A percentile compares a stretch with the other conserved stretches of the same genome.
Conservation (phyloP, 441 rosid genomes). For the Capsella rubella region DNA sequence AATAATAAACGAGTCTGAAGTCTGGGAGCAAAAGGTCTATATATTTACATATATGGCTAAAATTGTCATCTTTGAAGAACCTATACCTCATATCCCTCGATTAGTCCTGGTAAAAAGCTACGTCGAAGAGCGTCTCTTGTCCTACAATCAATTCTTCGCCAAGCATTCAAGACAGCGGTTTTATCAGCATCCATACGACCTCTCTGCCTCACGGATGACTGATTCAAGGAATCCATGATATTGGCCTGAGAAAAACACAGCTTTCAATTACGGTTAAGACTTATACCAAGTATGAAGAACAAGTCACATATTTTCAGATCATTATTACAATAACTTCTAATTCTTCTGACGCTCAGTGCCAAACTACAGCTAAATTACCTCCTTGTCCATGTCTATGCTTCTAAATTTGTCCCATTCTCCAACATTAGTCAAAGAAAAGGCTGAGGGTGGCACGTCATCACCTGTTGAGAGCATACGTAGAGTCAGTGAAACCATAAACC, state of each 20-base stretch:
- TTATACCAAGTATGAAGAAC: constrained; percentile 20
- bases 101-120: constrained; percentile 79
- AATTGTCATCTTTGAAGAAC: constrained; percentile 1
- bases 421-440: constrained; percentile 74
- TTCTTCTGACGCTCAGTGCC: background rate
- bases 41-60: background rate
- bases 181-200: constrained; percentile 67
- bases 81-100: constrained; percentile 81
- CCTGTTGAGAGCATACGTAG: constrained; percentile 53
- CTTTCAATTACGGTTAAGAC: constrained; percentile 13
- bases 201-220: constrained; percentile 53
- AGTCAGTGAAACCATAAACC: background rate
- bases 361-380: constrained; percentile 51
- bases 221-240: constrained; percentile 56
- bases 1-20: background rate
- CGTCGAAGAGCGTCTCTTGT: constrained; percentile 95
- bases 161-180: constrained; percentile 74
- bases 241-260: constrained; percentile 57
- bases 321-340: background rate
- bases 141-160: constrained; percentile 81
- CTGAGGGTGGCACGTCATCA: constrained; percentile 80
- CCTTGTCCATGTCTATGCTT: constrained; percentile 94
- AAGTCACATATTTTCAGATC: constrained; percentile 1
- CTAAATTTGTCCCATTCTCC: constrained; percentile 91
- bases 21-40: background rate